phyloP scores from a whole-genome alignment of 2,329 filamentous ascomycete genomes.

The Penicillium palitans region DNA sequence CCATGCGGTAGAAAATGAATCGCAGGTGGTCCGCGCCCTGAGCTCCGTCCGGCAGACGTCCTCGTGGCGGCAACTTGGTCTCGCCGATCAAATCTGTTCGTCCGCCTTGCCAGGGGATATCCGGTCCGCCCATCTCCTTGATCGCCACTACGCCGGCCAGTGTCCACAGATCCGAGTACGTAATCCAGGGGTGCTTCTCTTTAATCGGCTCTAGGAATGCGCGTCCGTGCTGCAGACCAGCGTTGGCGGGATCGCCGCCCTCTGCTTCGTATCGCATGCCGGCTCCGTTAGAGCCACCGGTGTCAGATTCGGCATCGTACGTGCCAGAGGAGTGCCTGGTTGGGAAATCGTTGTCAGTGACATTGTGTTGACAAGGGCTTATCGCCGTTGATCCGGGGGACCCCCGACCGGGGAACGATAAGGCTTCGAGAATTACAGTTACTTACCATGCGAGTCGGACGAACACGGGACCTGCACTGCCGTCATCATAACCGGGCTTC shows the following conservation, averaged over 20 bases:
- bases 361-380: neutral
- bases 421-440: neutral
- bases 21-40: constrained; percentile 57
- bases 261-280: constrained; percentile 67
- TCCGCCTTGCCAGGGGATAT: constrained; percentile 58
- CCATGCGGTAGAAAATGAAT: constrained; percentile 60
- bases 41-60: constrained; percentile 57
- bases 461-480: constrained; percentile 63
- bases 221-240: constrained; percentile 63
- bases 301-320: constrained; percentile 60
- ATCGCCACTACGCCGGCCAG: constrained; percentile 61
- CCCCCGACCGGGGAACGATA: constrained; percentile 9
- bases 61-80: constrained; percentile 58
- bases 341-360: neutral
- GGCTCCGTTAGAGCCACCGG: constrained; percentile 64
- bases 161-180: constrained; percentile 67
- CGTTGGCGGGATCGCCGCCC: constrained; percentile 65
- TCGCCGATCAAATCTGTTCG: constrained; percentile 65
- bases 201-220: constrained; percentile 66
- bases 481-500: constrained; percentile 66
- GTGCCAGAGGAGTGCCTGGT: constrained; percentile 63
- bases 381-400: neutral
- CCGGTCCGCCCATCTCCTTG: constrained; percentile 60
- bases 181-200: constrained; percentile 60
- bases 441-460: constrained; percentile 63